Percentiles rank a stretch among this genome's conserved stretches.
Conservation (phyloP, 1,284 basidiomycete genomes). For the Cutaneotrichosporon mucoides region DNA sequence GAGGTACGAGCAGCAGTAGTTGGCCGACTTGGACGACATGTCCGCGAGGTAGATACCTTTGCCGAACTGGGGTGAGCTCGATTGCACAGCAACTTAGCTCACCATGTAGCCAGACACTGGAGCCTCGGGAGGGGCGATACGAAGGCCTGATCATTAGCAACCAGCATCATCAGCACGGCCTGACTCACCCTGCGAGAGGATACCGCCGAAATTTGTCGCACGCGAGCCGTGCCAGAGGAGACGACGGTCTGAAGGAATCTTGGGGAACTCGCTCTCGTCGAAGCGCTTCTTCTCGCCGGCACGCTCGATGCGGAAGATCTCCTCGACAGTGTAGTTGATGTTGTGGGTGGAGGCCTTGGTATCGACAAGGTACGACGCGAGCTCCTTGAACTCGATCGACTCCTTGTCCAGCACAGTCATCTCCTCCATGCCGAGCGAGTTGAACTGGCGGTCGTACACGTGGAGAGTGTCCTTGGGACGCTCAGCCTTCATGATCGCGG, state of each 20-base stretch:
- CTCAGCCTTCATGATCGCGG: constrained; percentile 56
- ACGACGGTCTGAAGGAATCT: constrained; percentile 54
- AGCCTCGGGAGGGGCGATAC: constrained; percentile 64
- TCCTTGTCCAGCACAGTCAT: constrained; percentile 55
- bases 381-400: constrained; percentile 55
- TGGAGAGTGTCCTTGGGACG: constrained; percentile 55
- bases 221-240: constrained; percentile 62
- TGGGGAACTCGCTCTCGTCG: constrained; percentile 54
- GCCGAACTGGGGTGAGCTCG: constrained; percentile 38
- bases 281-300: constrained; percentile 55
- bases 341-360: constrained; percentile 54
- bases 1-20: constrained; percentile 56
- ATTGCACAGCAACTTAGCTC: background rate
- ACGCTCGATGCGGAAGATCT: constrained; percentile 60
- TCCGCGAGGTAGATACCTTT: constrained; percentile 67
- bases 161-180: no score
- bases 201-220: constrained; percentile 49
- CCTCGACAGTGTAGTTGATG: constrained; percentile 51
- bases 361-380: constrained; percentile 56
- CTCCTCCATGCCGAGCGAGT: constrained; percentile 54
- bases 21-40: constrained; percentile 65
- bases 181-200: constrained; percentile 57
- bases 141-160: constrained; percentile 36
- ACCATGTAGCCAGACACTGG: constrained; percentile 55
- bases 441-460: constrained; percentile 59